Percentiles rank a stretch among this genome's conserved stretches.
phyloP scores from a whole-genome alignment of 495 filamentous ascomycete genomes.

The Talaromyces stipitatus region DNA sequence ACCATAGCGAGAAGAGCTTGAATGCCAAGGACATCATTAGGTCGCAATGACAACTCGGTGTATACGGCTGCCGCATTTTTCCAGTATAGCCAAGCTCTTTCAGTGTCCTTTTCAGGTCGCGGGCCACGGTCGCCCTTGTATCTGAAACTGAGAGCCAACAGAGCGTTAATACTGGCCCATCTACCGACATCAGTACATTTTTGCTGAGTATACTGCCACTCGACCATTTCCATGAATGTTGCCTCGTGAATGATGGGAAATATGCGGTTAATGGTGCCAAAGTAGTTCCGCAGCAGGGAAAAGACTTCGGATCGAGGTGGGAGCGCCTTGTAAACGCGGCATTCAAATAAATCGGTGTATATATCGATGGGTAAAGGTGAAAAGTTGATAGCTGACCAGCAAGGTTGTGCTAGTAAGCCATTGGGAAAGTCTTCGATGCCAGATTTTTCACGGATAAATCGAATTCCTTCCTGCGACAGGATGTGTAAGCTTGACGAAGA shows the following conservation, averaged over 20 bases:
- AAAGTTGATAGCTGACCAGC: slow-evolving; percentile 66
- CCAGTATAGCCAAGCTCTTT: slow-evolving; percentile 85
- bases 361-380: slow-evolving; percentile 91
- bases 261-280: slow-evolving; percentile 93
- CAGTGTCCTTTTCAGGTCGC: slow-evolving; percentile 76
- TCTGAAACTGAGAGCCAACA: slow-evolving; percentile 81
- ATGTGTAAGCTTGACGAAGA: slow-evolving; percentile 92
- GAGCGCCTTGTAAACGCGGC: slow-evolving; percentile 68
- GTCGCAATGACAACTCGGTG: slow-evolving; percentile 82
- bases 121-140: slow-evolving; percentile 83
- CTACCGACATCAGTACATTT: slow-evolving; percentile 90
- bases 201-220: slow-evolving; percentile 84
- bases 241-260: slow-evolving; percentile 93
- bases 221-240: slow-evolving; percentile 91
- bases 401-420: slow-evolving; percentile 65
- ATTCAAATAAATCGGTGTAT: slow-evolving; percentile 80
- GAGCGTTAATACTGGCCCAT: slow-evolving; percentile 94
- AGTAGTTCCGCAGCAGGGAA: slow-evolving; percentile 80
- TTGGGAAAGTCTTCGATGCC: slow-evolving; percentile 82
- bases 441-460: slow-evolving; percentile 96
- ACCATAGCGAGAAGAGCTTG: slow-evolving; percentile 92
- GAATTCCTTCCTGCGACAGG: slow-evolving; percentile 86
- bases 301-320: slow-evolving; percentile 73
- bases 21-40: slow-evolving; percentile 87
- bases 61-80: slow-evolving; percentile 93